Evolutionary conservation across 371 early-diverging fungal species (phyloP).

Genomic region (Mucor velutinosus): DNA sequence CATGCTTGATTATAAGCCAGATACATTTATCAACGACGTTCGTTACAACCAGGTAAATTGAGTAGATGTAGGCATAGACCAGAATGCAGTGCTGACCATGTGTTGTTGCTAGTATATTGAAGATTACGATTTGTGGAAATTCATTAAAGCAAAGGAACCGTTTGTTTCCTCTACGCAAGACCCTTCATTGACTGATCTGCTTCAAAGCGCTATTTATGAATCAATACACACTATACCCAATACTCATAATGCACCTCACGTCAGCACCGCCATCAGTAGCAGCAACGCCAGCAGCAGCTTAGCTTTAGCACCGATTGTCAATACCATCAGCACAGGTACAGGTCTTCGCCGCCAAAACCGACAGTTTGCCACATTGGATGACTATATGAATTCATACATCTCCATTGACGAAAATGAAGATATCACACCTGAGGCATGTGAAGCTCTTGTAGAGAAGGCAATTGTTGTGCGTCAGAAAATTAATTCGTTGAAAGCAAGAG

Average conservation of each 20-base stretch:
- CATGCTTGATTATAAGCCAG: slow-evolving; percentile 59
- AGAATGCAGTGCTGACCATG: background rate
- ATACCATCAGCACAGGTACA: slow-evolving; percentile 30
- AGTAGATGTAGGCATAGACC: background rate
- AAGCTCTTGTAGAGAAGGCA: slow-evolving; percentile 45
- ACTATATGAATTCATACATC: slow-evolving; percentile 62
- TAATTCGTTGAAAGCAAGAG: slow-evolving; percentile 38
- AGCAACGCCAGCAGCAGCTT: slow-evolving; percentile 6
- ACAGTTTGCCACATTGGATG: slow-evolving; percentile 44
- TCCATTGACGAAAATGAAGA: slow-evolving; percentile 58
- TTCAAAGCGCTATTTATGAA: slow-evolving; percentile 35
- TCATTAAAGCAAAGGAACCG: background rate
- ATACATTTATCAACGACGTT: slow-evolving; percentile 50
- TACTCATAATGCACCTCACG: slow-evolving; percentile 1
- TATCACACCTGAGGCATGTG: slow-evolving; percentile 52
- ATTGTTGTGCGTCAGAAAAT: slow-evolving; percentile 46
- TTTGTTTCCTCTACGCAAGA: background rate
- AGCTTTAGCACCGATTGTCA: slow-evolving; percentile 6
- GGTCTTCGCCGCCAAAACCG: slow-evolving; percentile 34
- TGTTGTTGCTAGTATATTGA: slow-evolving; percentile 38
- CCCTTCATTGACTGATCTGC: slow-evolving; percentile 41
- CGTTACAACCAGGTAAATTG: slow-evolving; percentile 50
- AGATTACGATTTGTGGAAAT: slow-evolving; percentile 54
- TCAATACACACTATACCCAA: slow-evolving; percentile 16
- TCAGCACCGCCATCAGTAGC: slow-evolving; percentile 1